Base-by-base conservation (phyloP, 441 rosid genomes). In the Corymbia calophylla region DNA sequence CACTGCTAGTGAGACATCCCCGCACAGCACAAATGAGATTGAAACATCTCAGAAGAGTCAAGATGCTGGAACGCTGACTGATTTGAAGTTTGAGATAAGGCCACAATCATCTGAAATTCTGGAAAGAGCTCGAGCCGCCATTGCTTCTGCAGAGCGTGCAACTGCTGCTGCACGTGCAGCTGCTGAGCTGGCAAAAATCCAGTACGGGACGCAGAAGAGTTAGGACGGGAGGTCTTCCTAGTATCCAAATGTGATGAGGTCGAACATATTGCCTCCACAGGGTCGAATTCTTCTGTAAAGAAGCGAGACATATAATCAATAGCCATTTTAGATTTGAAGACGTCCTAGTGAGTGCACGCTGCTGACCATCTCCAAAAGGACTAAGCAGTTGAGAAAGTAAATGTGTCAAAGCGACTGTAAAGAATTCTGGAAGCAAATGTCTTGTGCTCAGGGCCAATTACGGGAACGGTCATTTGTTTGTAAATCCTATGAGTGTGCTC, bases 111-210 rank as follows among this genome's bases (percentile, higher is more conserved):
- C 96, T 21, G 95, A 96, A 89, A 95, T 95, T 31, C 90, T 97
- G 95, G 98, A 95, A 93, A 94, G 48, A 94, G 99, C 99, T 91
- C 95, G 93, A 89, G 97, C 94, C 62, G 99, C 99, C 87, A 92
- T 98, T 92, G 97, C 98, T 85, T 92, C 92, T 80, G 99, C 99
- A 8, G 98, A 97, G 66, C 96, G 94, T n/a, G 99, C 99, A 87
- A 90, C 95, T 35, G 95, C 96, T 13, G 93, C 96, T 77, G 99
- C 99, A 53, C 99, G 95, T 86, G 95, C 99, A 86, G 98, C 99
- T 88, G 97, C 97, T 27, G 94, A 93, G 64, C 94, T 98, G 58
- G 98, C 92, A 64, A 95, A 94, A 92, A 94, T 91, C 85, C 89
- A 95, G 49, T 95, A 93, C 87, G 92, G 93, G 88, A 89, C 93